These are phyloP conservation scores for Serendipita vermifera DNA, from an alignment of 768 basidiomycete species.

Conservation along the genomic window DNA sequence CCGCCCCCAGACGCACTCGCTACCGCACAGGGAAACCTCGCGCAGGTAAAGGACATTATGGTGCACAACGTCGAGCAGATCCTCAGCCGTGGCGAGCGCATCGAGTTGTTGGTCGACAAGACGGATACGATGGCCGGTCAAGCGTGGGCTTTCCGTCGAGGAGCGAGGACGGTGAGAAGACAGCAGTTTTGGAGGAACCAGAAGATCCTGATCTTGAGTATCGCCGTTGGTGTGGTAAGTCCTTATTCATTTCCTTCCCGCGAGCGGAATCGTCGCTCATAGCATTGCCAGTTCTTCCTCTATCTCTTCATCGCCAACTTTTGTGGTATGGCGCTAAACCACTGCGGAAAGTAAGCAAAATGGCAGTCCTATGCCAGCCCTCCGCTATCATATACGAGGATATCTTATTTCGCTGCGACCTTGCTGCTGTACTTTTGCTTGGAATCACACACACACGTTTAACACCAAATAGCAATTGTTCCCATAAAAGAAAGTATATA, in stretches of 20 bases:
- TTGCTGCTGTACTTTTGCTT: no score
- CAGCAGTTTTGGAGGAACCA: conserved; percentile 87
- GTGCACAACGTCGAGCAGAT: conserved; percentile 98
- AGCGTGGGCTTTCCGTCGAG: conserved; percentile 83
- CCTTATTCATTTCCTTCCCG: conserved; percentile 12
- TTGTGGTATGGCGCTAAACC: conserved; percentile 70
- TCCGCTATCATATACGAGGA: no score
- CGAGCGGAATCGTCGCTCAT: conserved; percentile 6
- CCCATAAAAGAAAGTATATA: no score
- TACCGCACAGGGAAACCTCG: conserved; percentile 78
- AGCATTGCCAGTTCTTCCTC: conserved; percentile 42
- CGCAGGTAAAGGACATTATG: conserved; percentile 93
- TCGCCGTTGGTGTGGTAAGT: conserved; percentile 59
- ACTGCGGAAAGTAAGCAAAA: conserved; percentile 29
- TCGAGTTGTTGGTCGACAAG: conserved; percentile 93
- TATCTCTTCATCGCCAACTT: conserved; percentile 81
- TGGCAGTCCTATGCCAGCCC: no score
- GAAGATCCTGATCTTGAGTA: conserved; percentile 51
- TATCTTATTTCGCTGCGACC: no score
- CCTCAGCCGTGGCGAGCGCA: conserved; percentile 82
- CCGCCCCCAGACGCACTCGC: conserved; percentile 80
- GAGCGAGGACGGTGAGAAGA: conserved; percentile 66
- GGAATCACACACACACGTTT: no score
- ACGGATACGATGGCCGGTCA: conserved; percentile 92
- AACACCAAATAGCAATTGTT: no score